Conservation (phyloP, 1,139 yeast genomes). For the Diutina siamensis region DNA sequence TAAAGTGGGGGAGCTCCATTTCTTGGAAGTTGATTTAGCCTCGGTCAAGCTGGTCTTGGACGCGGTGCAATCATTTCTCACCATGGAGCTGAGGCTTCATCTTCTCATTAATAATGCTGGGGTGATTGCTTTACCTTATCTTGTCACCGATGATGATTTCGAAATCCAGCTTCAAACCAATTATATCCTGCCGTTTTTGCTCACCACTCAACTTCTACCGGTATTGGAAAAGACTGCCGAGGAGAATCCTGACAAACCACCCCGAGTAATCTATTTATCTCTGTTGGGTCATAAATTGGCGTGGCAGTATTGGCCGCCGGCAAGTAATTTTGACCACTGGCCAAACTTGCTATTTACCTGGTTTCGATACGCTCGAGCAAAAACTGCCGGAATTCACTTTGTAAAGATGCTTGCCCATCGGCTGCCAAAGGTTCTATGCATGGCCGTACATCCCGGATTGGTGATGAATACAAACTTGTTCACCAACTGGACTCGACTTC, state of each 20-base stretch:
- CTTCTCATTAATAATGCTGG: constrained; percentile 74
- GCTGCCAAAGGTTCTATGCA: constrained; percentile 53
- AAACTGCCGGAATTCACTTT: constrained; percentile 70
- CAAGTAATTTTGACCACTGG: constrained; percentile 39
- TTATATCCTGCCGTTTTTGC: constrained; percentile 62
- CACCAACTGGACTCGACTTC: constrained; percentile 68
- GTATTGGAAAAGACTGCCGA: constrained; percentile 30
- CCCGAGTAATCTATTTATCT: constrained; percentile 56
- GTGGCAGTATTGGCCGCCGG: constrained; percentile 36
- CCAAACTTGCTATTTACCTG: constrained; percentile 68
- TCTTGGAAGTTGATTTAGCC: constrained; percentile 51
- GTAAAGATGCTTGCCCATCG: constrained; percentile 53
- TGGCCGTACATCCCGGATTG: constrained; percentile 78
- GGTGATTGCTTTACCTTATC: constrained; percentile 63
- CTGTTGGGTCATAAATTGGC: constrained; percentile 61
- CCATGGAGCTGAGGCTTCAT: constrained; percentile 42
- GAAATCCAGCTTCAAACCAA: constrained; percentile 78
- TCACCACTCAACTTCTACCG: constrained; percentile 53
- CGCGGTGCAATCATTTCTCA: constrained; percentile 40
- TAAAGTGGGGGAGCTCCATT: constrained; percentile 46
- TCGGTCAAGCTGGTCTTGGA: constrained; percentile 44
- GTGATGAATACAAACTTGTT: constrained; percentile 70
- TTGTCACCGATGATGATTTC: constrained; percentile 55
- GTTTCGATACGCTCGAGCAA: constrained; percentile 72
- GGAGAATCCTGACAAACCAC: constrained; percentile 19